A percentile compares a stretch with the other conserved stretches of the same genome.
Conservation (phyloP, 2,329 filamentous ascomycete species). For the Ophiosphaerella narmari region DNA sequence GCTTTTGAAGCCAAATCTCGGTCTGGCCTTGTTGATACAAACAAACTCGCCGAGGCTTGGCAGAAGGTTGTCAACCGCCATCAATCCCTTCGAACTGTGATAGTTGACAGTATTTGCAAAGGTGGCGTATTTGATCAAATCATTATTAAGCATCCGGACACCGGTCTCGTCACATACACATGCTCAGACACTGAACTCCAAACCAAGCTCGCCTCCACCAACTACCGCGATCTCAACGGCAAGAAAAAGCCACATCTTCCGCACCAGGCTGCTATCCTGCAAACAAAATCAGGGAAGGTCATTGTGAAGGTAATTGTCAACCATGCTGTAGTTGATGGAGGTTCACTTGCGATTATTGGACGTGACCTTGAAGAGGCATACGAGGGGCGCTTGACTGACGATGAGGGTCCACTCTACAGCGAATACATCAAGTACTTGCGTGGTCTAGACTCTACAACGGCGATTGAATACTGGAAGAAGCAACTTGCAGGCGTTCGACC, state of each 20-base stretch:
- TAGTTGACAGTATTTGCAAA: slow-evolving; percentile 41
- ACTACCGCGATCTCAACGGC: slow-evolving; percentile 32
- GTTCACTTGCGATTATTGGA: slow-evolving; percentile 35
- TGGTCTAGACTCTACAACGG: slow-evolving; percentile 20
- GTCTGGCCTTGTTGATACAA: slow-evolving; percentile 25
- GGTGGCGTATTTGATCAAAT: slow-evolving; percentile 44
- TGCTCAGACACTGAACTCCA: slow-evolving; percentile 31
- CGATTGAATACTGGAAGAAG: slow-evolving; percentile 38
- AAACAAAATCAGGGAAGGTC: slow-evolving; percentile 33
- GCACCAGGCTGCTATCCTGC: slow-evolving; percentile 37
- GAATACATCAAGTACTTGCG: slow-evolving; percentile 43
- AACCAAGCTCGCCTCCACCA: slow-evolving; percentile 28
- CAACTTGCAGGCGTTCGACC: slow-evolving; percentile 36
- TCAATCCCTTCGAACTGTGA: slow-evolving; percentile 39
- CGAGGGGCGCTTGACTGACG: slow-evolving; percentile 24
- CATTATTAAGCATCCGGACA: slow-evolving; percentile 32
- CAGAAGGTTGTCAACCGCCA: slow-evolving; percentile 39
- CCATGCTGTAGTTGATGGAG: slow-evolving; percentile 42
- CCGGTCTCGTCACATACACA: slow-evolving; percentile 24
- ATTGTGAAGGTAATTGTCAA: slow-evolving; percentile 44
- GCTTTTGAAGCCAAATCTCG: slow-evolving; percentile 35
- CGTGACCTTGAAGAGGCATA: slow-evolving; percentile 40
- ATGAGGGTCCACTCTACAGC: slow-evolving; percentile 39
- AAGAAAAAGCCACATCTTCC: slow-evolving; percentile 38
- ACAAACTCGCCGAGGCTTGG: slow-evolving; percentile 32